Percentiles rank a stretch among this genome's conserved stretches.
These are phyloP conservation scores for Agapanthus africanus DNA, from an alignment of 106 monocot species.

Conservation along the genomic window DNA sequence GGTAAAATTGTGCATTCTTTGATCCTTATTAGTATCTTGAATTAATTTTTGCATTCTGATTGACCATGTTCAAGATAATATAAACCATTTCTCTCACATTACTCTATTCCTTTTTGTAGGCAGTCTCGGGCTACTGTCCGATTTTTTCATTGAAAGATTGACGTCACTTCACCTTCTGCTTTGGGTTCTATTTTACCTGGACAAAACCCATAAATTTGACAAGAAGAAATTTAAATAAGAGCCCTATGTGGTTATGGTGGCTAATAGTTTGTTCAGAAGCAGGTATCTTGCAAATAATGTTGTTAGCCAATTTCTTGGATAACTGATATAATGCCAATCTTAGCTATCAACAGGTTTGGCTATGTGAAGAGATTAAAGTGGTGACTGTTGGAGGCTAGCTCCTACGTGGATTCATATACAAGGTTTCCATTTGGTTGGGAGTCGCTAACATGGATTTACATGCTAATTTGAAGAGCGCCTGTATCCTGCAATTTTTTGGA, in stretches of 20 bases:
- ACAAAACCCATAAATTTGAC: not conserved
- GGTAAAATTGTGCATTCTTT: not conserved
- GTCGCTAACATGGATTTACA: not conserved
- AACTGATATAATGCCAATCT: not conserved
- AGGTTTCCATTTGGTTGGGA: not conserved
- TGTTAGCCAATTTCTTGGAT: not conserved
- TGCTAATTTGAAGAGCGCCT: not conserved
- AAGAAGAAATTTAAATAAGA: too few relatives aligned
- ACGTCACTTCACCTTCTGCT: not conserved
- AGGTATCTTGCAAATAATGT: not conserved
- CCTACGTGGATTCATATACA: not conserved
- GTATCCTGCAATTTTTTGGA: not conserved
- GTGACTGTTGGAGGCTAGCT: not conserved
- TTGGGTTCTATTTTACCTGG: not conserved
- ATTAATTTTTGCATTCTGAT: not conserved
- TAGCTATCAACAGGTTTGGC: not conserved
- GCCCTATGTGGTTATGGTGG: not conserved
- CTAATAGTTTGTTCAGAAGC: not conserved
- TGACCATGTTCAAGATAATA: not conserved
- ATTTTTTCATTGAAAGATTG: not conserved
- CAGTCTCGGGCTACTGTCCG: not conserved
- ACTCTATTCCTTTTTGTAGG: too few relatives aligned
- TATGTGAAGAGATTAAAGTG: not conserved
- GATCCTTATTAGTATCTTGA: not conserved
- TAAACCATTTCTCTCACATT: not conserved